phyloP scores from a whole-genome alignment of 2,329 filamentous ascomycete genomes.

The Zasmidium cellare region DNA sequence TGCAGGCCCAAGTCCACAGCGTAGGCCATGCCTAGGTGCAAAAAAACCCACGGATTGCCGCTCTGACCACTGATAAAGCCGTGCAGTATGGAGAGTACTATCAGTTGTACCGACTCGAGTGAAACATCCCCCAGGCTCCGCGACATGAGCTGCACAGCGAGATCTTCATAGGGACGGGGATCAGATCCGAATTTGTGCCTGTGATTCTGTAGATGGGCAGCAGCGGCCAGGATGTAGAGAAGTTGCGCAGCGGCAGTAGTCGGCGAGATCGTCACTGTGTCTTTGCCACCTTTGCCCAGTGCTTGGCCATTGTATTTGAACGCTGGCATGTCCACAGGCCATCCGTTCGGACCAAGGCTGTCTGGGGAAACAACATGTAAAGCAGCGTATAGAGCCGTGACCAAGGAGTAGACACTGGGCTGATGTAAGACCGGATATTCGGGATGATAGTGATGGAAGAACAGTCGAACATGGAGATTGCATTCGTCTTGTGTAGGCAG shows the following conservation, averaged over 20 bases:
- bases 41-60: constrained; percentile 1
- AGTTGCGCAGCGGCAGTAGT: background rate
- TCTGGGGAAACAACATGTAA: background rate
- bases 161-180: background rate
- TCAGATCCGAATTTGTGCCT: background rate
- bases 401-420: constrained; percentile 1
- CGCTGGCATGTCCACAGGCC: background rate
- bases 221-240: background rate
- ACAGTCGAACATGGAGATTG: background rate
- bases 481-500: constrained; percentile 4
- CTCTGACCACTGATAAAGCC: constrained; percentile 4
- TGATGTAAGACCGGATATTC: constrained; percentile 9
- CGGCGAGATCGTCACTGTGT: background rate
- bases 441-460: constrained; percentile 7
- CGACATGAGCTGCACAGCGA: background rate
- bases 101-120: constrained; percentile 1
- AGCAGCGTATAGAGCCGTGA: constrained; percentile 2
- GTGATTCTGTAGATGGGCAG: background rate
- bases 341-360: background rate
- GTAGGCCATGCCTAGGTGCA: constrained; percentile 7
- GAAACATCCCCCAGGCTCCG: constrained; percentile 1
- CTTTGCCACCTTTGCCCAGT: background rate
- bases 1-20: constrained; percentile 6
- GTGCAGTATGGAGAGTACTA: constrained; percentile 2
- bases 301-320: background rate